Evolutionary conservation across 768 basidiomycete genomes (phyloP).

Genomic region (Lactarius hengduanensis): DNA sequence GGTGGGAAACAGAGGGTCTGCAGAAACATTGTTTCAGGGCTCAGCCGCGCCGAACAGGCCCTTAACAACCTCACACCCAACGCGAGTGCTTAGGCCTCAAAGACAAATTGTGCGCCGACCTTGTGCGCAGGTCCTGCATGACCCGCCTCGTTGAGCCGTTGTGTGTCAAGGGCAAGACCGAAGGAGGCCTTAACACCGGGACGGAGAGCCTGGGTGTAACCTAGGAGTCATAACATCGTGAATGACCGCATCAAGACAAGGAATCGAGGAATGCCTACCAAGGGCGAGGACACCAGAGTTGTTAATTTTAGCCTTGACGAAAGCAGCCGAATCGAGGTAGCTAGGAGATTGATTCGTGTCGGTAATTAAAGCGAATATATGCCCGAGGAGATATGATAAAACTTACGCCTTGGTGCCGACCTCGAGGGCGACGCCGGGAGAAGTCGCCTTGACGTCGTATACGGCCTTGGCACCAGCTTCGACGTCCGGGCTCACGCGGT

Average conservation of each 20-base stretch:
- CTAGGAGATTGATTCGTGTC: constrained; percentile 36
- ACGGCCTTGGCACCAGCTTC: constrained; percentile 96
- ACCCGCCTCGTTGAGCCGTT: constrained; percentile 75
- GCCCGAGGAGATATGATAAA: neutral
- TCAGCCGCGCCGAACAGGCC: no score
- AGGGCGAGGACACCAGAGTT: constrained; percentile 89
- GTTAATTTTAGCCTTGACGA: constrained; percentile 99
- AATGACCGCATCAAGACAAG: constrained; percentile 12
- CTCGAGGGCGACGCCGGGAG: constrained; percentile 84
- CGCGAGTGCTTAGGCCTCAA: constrained; percentile 26
- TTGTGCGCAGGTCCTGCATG: constrained; percentile 72
- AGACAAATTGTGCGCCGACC: constrained; percentile 33
- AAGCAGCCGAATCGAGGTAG: constrained; percentile 84
- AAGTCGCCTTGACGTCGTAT: constrained; percentile 91
- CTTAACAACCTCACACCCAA: constrained; percentile 12
- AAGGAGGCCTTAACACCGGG: constrained; percentile 92
- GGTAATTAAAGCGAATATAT: neutral
- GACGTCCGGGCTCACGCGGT: constrained; percentile 87
- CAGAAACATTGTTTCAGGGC: no score
- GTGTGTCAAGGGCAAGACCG: constrained; percentile 94
- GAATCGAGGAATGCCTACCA: constrained; percentile 42
- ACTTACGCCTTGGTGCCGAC: constrained; percentile 94
- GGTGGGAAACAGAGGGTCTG: no score
- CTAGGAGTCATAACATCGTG: constrained; percentile 37
- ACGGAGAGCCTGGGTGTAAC: constrained; percentile 91